A percentile compares a stretch with the other conserved stretches of the same genome.
phyloP scores from a whole-genome alignment of 2,329 filamentous ascomycete genomes.

The Metarhizium rileyi region DNA sequence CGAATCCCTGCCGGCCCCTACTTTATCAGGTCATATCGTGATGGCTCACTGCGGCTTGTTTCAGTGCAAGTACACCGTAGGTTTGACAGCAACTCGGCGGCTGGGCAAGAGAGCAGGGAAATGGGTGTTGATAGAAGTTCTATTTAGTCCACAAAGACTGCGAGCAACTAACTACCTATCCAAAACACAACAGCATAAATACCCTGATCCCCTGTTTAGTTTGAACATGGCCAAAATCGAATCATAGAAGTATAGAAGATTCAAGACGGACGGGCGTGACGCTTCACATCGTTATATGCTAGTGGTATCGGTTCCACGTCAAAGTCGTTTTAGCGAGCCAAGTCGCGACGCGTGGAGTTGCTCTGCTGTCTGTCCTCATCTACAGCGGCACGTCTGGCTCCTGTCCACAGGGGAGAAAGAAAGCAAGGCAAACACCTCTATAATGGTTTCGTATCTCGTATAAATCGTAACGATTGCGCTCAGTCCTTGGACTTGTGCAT shows the following conservation, averaged over 20 bases:
- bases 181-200: background rate
- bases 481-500: slow-evolving; percentile 31
- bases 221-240: background rate
- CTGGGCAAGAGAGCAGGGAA: background rate
- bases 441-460: background rate
- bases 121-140: background rate
- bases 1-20: too few relatives aligned
- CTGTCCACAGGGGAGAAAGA: too few relatives aligned
- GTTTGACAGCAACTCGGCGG: too few relatives aligned
- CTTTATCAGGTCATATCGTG: too few relatives aligned
- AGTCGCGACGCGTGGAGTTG: background rate
- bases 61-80: too few relatives aligned
- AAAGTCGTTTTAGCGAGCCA: background rate
- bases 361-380: background rate
- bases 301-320: background rate
- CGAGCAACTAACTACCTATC: background rate
- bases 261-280: background rate
- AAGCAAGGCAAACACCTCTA: slow-evolving; percentile 2
- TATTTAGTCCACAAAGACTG: background rate
- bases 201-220: background rate
- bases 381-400: background rate
- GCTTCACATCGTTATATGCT: slow-evolving; percentile 1
- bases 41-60: too few relatives aligned
- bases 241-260: background rate
- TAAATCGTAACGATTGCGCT: slow-evolving; percentile 8